Percentiles rank a stretch among this genome's conserved stretches.
Conservation (phyloP, 78 protist genomes). For the slime mould (Dictyostelium discoideum) region dicty_2.7 NC_007089.4:5227001-5227500, state of each 20-base stretch:
- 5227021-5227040: not conserved
- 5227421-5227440: too few relatives aligned
- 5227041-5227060: not conserved
- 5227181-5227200: not conserved
- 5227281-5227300: not conserved
- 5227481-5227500: too few relatives aligned
- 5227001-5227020: not conserved
- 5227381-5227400: too few relatives aligned
- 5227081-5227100: too few relatives aligned
- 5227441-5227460: too few relatives aligned
- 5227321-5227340: not conserved
- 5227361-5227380: too few relatives aligned
- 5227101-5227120: too few relatives aligned
- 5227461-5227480: too few relatives aligned
- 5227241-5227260: not conserved
- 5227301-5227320: not conserved
- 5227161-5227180: not conserved
- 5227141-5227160: not conserved
- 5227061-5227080: not conserved
- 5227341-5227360: too few relatives aligned
- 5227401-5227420: too few relatives aligned
- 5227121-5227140: not conserved
- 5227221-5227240: not conserved
- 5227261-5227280: too few relatives aligned
- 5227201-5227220: not conserved